Base-by-base conservation (phyloP, 306 rosid genomes). In the Trifolium subterraneum region DNA sequence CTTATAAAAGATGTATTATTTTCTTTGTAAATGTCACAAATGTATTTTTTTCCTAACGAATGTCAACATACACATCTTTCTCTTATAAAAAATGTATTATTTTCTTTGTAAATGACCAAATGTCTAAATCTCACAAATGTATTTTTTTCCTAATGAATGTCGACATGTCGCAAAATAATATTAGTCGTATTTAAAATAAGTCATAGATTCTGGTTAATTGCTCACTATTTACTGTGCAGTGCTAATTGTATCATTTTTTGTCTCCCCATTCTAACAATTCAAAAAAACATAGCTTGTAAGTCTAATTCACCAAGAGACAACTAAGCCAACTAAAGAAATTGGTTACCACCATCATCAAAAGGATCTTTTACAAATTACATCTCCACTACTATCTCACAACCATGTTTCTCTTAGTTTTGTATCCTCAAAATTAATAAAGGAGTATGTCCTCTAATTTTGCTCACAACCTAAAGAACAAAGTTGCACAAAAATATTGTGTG, bases 271-370 rank as follows among this genome's bases (percentile, higher is more conserved):
- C 22, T 50, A 50, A 50, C 22, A 16, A 16, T 50, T 18, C 5
- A 7, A 50, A 50, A 50, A 50, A 10, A 3, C 23, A 51, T 48
- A 18, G 10, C 25, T 51, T 8, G 20, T 2, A 15, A 50, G 22
- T 50, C 56, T 16, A 16, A 16, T 16, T n/a, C 4, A n/a, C 22
- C 56, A 50, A 7, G 22, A 50, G 22, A 16, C 20, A n/a, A n/a
- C 54, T 48, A 1, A 5, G 7, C 20, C 54, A 14, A 5, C 16
- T 50, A n/a, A 48, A 50, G 56, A 50, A 50, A n/a, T 50, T 9
- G 22, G 10, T 50, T 10, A 25, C 36, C 36, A 58, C 64, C 64
- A 58, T 58, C 64, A 58, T 58, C 64, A 58, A 23, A 58, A 23
- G 35, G 36, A 12, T 58, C 64, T 58, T 58, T n/a, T 23, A 58